These are phyloP conservation scores for Tubosaeta sp. DNA, from an alignment of 768 basidiomycete species.

Conservation along the genomic window DNA sequence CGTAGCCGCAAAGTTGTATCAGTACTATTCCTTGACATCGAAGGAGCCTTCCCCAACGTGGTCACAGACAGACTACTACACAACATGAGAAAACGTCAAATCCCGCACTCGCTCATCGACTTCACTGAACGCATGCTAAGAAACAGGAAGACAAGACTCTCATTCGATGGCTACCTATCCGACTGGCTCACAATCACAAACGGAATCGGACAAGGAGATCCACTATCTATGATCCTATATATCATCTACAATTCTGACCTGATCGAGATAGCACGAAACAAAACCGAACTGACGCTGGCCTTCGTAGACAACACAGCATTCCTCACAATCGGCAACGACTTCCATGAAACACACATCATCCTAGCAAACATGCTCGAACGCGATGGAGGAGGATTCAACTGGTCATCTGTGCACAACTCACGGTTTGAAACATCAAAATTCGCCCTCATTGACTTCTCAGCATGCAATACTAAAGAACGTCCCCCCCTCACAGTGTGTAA, in stretches of 20 bases:
- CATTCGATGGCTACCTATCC: constrained; percentile 22
- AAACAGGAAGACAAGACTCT: constrained; percentile 2
- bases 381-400: no score
- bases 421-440: no score
- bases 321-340: constrained; percentile 20
- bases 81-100: background rate
- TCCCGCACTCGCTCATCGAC: constrained; percentile 1
- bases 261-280: background rate
- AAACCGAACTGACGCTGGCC: constrained; percentile 3
- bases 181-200: constrained; percentile 12
- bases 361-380: background rate
- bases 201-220: constrained; percentile 34
- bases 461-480: no score
- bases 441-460: no score
- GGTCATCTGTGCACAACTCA: no score
- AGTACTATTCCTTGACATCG: background rate
- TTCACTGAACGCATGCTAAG: constrained; percentile 9
- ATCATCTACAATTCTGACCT: constrained; percentile 31
- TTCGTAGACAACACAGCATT: constrained; percentile 32
- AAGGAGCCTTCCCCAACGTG: constrained; percentile 5
- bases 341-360: constrained; percentile 21
- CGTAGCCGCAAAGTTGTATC: background rate
- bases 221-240: constrained; percentile 28
- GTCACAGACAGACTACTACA: background rate
- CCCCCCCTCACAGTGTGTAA: no score